These are phyloP conservation scores for Helichrysum umbraculigerum DNA, from an alignment of 129 eudicot genomes.

Conservation along the genomic window DNA sequence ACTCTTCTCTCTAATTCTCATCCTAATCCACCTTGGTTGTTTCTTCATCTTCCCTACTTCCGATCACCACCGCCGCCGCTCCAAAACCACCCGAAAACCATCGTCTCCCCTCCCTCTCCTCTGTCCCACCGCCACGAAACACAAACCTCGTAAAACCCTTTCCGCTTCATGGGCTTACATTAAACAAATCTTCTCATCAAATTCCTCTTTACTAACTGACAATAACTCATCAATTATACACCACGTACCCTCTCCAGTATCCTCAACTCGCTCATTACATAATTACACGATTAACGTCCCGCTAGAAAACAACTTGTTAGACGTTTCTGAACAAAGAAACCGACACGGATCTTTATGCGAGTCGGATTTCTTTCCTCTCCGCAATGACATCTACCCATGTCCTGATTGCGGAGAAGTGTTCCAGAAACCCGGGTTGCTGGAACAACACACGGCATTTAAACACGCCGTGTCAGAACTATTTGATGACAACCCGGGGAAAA, in stretches of 20 bases:
- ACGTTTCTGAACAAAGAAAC: neutral
- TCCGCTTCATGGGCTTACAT: constrained; percentile 53
- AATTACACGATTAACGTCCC: constrained; percentile 4
- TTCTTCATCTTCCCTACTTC: constrained; percentile 46
- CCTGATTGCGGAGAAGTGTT: constrained; percentile 75
- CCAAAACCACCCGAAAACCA: constrained; percentile 32
- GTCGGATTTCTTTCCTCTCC: constrained; percentile 42
- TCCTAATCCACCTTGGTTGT: constrained; percentile 57
- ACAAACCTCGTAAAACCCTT: constrained; percentile 41
- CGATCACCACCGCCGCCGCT: constrained; percentile 28
- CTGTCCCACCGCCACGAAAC: constrained; percentile 39
- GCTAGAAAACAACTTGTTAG: neutral
- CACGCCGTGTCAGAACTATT: constrained; percentile 80
- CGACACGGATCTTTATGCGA: constrained; percentile 34
- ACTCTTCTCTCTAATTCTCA: constrained; percentile 43
- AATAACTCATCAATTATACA: constrained; percentile 30
- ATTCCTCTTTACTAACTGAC: constrained; percentile 17
- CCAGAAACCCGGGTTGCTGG: constrained; percentile 51
- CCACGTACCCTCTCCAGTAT: constrained; percentile 38
- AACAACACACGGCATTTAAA: constrained; percentile 59
- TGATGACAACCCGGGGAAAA: constrained; percentile 76
- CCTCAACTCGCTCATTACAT: constrained; percentile 41
- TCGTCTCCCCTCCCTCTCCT: constrained; percentile 43
- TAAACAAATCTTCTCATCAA: constrained; percentile 50
- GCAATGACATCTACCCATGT: constrained; percentile 75